Base-by-base conservation (phyloP, 164 flowering plant genomes). In the Malania oleifera region DNA sequence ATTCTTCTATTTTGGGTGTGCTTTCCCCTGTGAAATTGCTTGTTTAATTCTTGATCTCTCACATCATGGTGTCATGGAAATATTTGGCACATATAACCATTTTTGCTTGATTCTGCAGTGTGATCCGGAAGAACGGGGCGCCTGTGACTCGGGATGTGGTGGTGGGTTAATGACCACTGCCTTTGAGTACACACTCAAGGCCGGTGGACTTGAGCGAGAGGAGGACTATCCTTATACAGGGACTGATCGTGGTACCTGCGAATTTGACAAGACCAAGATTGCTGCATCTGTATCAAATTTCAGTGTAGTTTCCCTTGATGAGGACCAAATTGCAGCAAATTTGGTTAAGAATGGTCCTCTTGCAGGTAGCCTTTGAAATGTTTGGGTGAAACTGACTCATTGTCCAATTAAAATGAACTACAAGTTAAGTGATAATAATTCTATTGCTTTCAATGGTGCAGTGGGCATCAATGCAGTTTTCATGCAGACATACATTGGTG, bases 131-230 rank as follows among this genome's bases (percentile, higher is more conserved):
- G 85, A 89, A 40, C 51, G 73, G 24, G 74, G 73, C 41, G 71
- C 91, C 15, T 95, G 99, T 56, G 97, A 95, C 62, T 51, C 95
- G 2, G 99, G 99, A 0, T 95, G 99, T 76, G 81, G 69, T 54
- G 99, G 99, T 35, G 97, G 99, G 57, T 73, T 95, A 53, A 95
- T 95, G 99, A 91, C 86, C 57, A 86, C 80, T 56, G 99, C 99
- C 49, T 89, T 88, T 34, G 84, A 91, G 65, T 95, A 95, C 67
- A 75, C 88, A 0, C 82, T 86, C 25, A 87, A 95, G 68, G 76
- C 90, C 54, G 99, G 99, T 66, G 99, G 99, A 19, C 85, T 95
- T n/a, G 78, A 78, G 88, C 65, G 76, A 34, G 97, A 95, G 77
- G 76, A 81, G 60, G 99, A 95, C 72, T 95, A 95, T 58, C 96